Conservation (phyloP, 768 basidiomycete genomes). For the Kockovaella imperatae region DNA sequence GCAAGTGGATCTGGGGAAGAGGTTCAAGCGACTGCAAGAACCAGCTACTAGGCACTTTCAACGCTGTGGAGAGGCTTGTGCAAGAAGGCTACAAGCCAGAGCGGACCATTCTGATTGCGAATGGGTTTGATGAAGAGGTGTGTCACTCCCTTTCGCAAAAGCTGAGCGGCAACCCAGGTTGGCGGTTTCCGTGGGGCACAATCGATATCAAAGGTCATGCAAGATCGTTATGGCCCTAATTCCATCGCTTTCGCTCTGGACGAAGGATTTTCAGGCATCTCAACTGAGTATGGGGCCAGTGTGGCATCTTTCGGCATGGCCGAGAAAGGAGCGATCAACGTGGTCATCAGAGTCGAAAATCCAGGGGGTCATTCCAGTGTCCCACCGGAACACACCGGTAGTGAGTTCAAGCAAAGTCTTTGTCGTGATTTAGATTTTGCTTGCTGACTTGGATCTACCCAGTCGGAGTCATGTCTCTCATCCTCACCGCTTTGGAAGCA, state of each 20-base stretch:
- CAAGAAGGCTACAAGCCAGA: constrained; percentile 58
- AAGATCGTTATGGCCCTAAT: constrained; percentile 60
- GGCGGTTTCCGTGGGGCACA: constrained; percentile 41
- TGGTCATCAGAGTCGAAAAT: constrained; percentile 37
- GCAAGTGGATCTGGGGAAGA: constrained; percentile 66
- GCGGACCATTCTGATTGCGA: constrained; percentile 39
- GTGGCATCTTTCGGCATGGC: constrained; percentile 44
- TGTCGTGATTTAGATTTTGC: constrained; percentile 1
- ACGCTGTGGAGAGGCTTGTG: constrained; percentile 59
- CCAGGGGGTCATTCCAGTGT: constrained; percentile 80
- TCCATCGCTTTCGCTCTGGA: constrained; percentile 74
- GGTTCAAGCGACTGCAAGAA: constrained; percentile 70
- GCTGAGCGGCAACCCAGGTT: constrained; percentile 43
- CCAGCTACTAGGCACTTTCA: constrained; percentile 47
- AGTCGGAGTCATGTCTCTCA: constrained; percentile 71
- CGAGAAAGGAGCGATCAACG: constrained; percentile 44
- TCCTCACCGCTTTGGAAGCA: constrained; percentile 62
- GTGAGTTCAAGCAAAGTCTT: constrained; percentile 16
- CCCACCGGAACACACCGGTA: constrained; percentile 71
- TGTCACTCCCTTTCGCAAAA: constrained; percentile 21
- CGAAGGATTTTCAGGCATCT: constrained; percentile 63
- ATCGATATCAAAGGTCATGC: constrained; percentile 48
- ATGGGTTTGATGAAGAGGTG: constrained; percentile 68
- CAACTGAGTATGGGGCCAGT: constrained; percentile 29
- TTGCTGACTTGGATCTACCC: background rate